A percentile compares a stretch with the other conserved stretches of the same genome.
Evolutionary conservation across 495 filamentous ascomycete species (phyloP).

Genomic region (Annulohypoxylon nitens): DNA sequence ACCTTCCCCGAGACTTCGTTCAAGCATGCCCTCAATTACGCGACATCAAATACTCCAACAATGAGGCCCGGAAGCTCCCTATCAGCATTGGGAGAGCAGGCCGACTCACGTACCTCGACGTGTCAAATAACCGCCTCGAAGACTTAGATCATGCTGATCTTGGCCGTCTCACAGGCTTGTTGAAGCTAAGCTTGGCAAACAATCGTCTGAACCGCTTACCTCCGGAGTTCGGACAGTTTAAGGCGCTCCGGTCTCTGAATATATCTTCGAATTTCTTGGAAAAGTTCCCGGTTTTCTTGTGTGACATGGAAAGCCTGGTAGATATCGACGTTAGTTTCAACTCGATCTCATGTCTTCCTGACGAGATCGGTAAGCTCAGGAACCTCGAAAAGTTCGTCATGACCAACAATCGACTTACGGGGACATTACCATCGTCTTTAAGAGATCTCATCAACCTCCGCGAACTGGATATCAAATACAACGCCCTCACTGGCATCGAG

Average conservation of each 20-base stretch:
- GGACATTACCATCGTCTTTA: slow-evolving; percentile 78
- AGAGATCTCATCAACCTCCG: slow-evolving; percentile 79
- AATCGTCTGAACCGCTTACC: slow-evolving; percentile 86
- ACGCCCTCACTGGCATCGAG: slow-evolving; percentile 86
- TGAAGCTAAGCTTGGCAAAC: slow-evolving; percentile 93
- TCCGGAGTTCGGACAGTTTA: slow-evolving; percentile 81
- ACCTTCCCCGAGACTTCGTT: slow-evolving; percentile 97
- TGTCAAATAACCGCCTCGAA: slow-evolving; percentile 93
- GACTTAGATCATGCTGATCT: slow-evolving; percentile 87
- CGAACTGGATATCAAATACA: slow-evolving; percentile 95
- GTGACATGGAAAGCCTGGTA: slow-evolving; percentile 82
- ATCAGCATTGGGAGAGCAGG: slow-evolving; percentile 84
- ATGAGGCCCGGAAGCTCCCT: slow-evolving; percentile 90
- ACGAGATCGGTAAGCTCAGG: slow-evolving; percentile 79
- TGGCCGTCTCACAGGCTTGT: slow-evolving; percentile 68
- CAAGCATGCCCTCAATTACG: slow-evolving; percentile 90
- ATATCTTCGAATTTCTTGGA: slow-evolving; percentile 92
- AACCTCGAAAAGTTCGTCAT: slow-evolving; percentile 91
- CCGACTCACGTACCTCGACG: slow-evolving; percentile 87
- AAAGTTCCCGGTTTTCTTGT: slow-evolving; percentile 85
- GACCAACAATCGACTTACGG: slow-evolving; percentile 90
- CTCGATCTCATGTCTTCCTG: slow-evolving; percentile 78
- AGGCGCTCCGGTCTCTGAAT: slow-evolving; percentile 81
- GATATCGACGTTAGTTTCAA: slow-evolving; percentile 99
- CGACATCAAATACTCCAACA: slow-evolving; percentile 93